Base-by-base conservation (phyloP, 495 filamentous ascomycete genomes). In the Chaetomidium leptoderma region DNA sequence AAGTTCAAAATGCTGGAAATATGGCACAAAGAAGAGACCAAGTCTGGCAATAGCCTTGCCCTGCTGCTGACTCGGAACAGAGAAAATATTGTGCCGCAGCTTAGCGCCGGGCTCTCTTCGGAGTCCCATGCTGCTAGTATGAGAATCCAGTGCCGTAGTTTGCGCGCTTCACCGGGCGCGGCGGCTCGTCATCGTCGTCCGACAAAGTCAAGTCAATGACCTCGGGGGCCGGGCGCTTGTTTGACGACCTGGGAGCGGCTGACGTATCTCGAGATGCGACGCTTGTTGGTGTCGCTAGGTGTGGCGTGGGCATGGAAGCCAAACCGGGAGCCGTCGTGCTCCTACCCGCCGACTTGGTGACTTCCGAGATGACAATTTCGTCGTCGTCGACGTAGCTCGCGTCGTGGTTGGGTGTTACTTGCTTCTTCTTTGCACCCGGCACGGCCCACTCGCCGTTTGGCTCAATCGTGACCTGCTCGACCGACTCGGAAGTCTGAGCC, bases 391-490 rank as follows among this genome's bases (percentile, higher is more conserved):
- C 68, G 36, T 67, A 67, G 53, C 66, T 73, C 24, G 65, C 60
- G 17, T 64, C 58, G 1, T 56, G 32, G 4, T 56, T 48, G 21
- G 55, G 51, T 39, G 55, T 54, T 8, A 62, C 19, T 32, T n/a
- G n/a, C n/a, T 65, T 63, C 43, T 65, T 63, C 53, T 73, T 58
- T 3, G 55, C 59, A 48, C 75, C 74, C 50, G 70, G 75, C 29
- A 69, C 64, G n/a, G 79, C 77, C 93, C 93, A 98, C 65, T 76
- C 74, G 3, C 92, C 93, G 60, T 89, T 77, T 2, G 93, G 91
- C 61, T 98, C 90, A 52, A 98, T 89, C 2, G 87, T 89, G 29
- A 98, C 90, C 62, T 95, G 89, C 33, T 95, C 89, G 4, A 86
- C 78, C 2, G 81, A 81, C 21, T 78, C 76, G 0, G 86, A 72